Evolutionary conservation across 768 basidiomycete genomes (phyloP).

Genomic region (Lactarius indigo): DNA sequence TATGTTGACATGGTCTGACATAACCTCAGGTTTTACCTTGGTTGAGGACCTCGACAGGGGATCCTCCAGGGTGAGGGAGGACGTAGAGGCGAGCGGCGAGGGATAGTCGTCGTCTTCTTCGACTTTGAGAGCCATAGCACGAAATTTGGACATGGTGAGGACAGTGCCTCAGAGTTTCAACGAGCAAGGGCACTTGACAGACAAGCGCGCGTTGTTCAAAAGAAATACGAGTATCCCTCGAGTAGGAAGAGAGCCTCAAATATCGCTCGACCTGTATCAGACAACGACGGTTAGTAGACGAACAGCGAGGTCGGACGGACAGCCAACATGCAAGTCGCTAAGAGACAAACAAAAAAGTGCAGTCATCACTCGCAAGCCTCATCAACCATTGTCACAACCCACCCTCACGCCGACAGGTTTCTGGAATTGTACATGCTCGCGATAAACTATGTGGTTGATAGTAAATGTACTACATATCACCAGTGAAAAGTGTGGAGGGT

Average conservation of each 20-base stretch:
- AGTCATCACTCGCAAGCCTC: neutral
- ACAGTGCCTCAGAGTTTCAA: neutral
- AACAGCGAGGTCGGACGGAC: slow-evolving; percentile 4
- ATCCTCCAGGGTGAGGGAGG: slow-evolving; percentile 21
- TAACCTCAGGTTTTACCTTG: neutral
- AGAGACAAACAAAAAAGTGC: neutral
- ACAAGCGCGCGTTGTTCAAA: slow-evolving; percentile 13
- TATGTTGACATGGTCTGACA: slow-evolving; percentile 16
- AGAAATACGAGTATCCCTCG: neutral
- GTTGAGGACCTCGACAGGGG: slow-evolving; percentile 14
- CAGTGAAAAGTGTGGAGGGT: neutral
- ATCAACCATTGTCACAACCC: slow-evolving; percentile 1
- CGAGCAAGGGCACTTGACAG: slow-evolving; percentile 8
- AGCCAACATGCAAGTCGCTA: slow-evolving; percentile 18
- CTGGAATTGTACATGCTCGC: slow-evolving; percentile 15
- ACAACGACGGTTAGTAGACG: slow-evolving; percentile 19
- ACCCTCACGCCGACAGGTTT: neutral
- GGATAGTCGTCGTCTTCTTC: slow-evolving; percentile 6
- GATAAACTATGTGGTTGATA: slow-evolving; percentile 5
- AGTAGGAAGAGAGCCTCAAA: slow-evolving; percentile 12
- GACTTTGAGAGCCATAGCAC: slow-evolving; percentile 21
- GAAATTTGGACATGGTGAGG: slow-evolving; percentile 22
- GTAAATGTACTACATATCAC: slow-evolving; percentile 11
- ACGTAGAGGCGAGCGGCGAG: slow-evolving; percentile 20
- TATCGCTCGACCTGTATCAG: slow-evolving; percentile 21